phyloP scores from a whole-genome alignment of 352 stramenopile genomes.

The Achlya hypogyna region DNA sequence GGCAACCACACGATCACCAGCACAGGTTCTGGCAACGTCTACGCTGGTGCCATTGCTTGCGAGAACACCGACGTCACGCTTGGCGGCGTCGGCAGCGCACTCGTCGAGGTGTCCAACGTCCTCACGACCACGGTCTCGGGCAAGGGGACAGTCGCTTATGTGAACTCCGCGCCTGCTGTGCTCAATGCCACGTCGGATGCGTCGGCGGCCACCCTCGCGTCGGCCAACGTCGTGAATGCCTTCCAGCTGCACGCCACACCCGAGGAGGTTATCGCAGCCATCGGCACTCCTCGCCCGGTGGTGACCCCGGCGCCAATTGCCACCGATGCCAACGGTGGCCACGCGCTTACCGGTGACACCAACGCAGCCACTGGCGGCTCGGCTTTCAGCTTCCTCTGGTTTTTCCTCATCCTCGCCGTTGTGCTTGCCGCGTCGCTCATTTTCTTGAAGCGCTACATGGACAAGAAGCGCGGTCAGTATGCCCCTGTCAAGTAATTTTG shows the following conservation, averaged over 20 bases:
- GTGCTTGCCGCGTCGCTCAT: not conserved
- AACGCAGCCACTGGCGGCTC: not conserved
- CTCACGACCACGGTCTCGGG: conserved; percentile 4
- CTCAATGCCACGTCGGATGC: not conserved
- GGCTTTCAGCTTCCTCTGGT: conserved; percentile 5
- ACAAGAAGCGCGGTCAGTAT: not conserved
- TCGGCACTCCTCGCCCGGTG: not conserved
- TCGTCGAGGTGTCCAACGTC: not conserved
- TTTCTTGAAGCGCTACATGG: conserved; percentile 9
- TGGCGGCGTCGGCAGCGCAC: not conserved
- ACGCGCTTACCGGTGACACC: not conserved
- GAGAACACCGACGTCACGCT: conserved; percentile 10
- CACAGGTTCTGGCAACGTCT: not conserved
- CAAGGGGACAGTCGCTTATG: not conserved
- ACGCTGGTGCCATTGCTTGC: conserved; percentile 4
- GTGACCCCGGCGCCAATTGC: not conserved
- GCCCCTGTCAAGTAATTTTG: not conserved
- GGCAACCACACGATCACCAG: conserved; percentile 8
- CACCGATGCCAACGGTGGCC: not conserved
- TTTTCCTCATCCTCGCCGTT: conserved; percentile 1
- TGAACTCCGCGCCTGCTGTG: not conserved
- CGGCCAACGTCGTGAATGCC: not conserved
- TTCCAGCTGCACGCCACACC: not conserved
- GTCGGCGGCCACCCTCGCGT: not conserved
- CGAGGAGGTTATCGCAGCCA: not conserved